These are phyloP conservation scores for Colletotrichum melonis DNA, from an alignment of 2,329 filamentous ascomycete genomes.

Conservation along the genomic window DNA sequence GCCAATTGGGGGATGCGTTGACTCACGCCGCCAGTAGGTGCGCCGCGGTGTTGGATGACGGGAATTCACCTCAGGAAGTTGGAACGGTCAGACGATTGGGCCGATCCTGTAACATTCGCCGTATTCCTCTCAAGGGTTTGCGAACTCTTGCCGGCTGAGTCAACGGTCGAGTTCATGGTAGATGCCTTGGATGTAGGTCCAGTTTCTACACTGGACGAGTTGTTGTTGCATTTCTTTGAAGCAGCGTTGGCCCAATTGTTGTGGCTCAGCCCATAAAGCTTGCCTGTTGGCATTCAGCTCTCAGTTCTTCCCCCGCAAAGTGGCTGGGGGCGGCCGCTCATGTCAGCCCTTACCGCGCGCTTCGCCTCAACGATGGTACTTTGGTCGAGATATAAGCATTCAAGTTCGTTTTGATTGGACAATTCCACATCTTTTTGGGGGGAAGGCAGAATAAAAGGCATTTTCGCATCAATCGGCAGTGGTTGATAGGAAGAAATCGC, in stretches of 20 bases:
- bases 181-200: background rate
- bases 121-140: background rate
- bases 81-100: background rate
- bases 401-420: background rate
- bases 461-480: background rate
- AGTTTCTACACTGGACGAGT: background rate
- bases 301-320: background rate
- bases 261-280: background rate
- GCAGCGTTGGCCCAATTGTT: background rate
- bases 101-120: background rate
- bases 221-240: background rate
- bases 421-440: background rate
- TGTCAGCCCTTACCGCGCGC: background rate
- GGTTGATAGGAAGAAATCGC: background rate
- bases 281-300: background rate
- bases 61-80: too few relatives aligned
- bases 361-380: background rate
- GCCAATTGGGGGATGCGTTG: constrained; percentile 1
- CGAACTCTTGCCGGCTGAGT: background rate
- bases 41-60: background rate
- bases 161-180: background rate
- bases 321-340: background rate
- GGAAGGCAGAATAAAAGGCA: background rate
- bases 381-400: background rate
- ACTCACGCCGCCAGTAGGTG: background rate